Base-by-base conservation (phyloP, 83 land plant species). In the Picea abies region DNA sequence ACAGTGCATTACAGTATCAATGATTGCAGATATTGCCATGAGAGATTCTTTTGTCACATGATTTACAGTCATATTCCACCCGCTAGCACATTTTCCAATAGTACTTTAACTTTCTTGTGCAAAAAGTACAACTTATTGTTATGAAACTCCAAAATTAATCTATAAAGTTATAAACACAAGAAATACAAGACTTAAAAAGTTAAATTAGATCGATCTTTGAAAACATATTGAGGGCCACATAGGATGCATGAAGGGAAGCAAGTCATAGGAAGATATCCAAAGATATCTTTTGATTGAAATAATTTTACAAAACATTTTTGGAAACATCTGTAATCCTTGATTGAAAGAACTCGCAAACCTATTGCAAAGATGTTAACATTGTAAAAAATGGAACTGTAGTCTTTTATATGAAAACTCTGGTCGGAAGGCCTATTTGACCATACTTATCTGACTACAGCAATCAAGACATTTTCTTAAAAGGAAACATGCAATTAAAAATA, bases 151-250 rank as follows among this genome's bases (percentile, higher is more conserved):
- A 44, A 44, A 35, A 70, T 35, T 41, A 70, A 41, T 73, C 41
- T 73, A 73, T 41, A 76, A 76, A 37, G 62, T 20, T 73, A 73
- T 41, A 76, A 76, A 37, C 79, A 25, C 32, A 52, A 23, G 60
- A 76, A 23, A 58, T 76, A 14, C 20, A 19, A 52, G 29, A 49
- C 49, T 76, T 12, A 25, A 19, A 52, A 17, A 49, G 23, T 76
- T 12, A 25, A 7, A 52, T 76, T 41, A 76, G 25, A 76, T 23
- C 61, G 35, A 32, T 32, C 56, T 16, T 12, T 52, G 56, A 25
- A 76, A 52, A 58, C 4, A 2, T 52, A 52, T 56, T 76, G 1
- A 49, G 60, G 32, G 25, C 35, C 15, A 49, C 25, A 12, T 12
- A 56, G 58, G 14, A 56, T 12, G 58, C 58, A 56, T 56, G 58